Percentiles rank a stretch among this genome's conserved stretches.
Conservation (phyloP, 2,329 filamentous ascomycete genomes). For the Apiospora sp. region DNA sequence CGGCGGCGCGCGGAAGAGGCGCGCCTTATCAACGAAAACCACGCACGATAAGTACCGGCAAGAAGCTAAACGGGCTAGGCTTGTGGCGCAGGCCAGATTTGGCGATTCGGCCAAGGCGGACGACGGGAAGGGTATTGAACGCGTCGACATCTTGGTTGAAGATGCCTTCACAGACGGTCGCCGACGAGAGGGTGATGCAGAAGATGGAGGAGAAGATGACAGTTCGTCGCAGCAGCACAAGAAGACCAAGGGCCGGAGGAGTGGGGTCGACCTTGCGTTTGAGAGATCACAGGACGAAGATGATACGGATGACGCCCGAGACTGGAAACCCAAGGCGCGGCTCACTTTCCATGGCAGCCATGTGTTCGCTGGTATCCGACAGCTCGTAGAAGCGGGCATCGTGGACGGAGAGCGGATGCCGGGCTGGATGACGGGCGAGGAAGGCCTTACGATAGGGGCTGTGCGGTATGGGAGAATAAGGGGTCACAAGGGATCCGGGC, state of each 20-base stretch:
- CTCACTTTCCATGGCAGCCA: conserved; percentile 79
- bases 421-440: conserved; percentile 90
- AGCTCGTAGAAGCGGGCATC: conserved; percentile 78
- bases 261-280: conserved; percentile 35
- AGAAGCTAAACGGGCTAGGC: conserved; percentile 63
- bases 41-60: conserved; percentile 43
- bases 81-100: conserved; percentile 74
- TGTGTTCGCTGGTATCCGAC: conserved; percentile 81
- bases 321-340: conserved; percentile 67
- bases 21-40: conserved; percentile 33
- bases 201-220: conserved; percentile 28
- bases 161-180: conserved; percentile 58
- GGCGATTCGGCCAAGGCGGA: conserved; percentile 64
- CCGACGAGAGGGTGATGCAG: not conserved
- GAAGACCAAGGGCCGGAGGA: conserved; percentile 37
- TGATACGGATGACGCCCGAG: conserved; percentile 36
- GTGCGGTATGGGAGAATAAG: conserved; percentile 72
- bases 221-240: conserved; percentile 24
- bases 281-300: conserved; percentile 34
- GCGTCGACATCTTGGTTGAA: conserved; percentile 65
- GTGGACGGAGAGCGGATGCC: conserved; percentile 83
- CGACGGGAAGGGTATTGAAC: conserved; percentile 69
- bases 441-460: conserved; percentile 77
- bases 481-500: conserved; percentile 63
- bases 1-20: conserved; percentile 35